Base-by-base conservation (phyloP, 2,329 filamentous ascomycete genomes). In the Aspergillus candidus region DNA sequence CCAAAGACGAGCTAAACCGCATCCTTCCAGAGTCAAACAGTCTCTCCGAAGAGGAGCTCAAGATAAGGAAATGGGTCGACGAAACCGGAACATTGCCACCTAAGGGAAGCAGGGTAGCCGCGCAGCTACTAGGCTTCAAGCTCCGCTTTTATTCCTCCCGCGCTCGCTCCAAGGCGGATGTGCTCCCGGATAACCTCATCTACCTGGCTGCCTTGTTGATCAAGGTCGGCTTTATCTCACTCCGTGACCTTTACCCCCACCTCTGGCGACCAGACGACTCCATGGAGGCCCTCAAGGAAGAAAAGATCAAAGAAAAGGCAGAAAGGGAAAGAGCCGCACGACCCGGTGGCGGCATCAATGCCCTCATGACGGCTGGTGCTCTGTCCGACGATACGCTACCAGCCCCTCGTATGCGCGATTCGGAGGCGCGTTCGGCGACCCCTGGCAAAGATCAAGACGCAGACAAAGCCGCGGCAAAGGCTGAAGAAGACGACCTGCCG, bases 121-220 rank as follows among this genome's bases (percentile, higher is more conserved):
- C 94, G 27, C 93, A 97, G 63, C 77, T 98, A 3, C 81, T 98
- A 11, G 93, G 93, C 4, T 98, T 98, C 76, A 98, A 98, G 68
- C 78, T 98, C 40, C 86, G 88, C 11, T 98, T 95, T 66, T 98
- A 98, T 61, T 86, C 88, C 33, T 94, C 88, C 0, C 74, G 83
- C 22, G 82, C 85, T 31, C 80, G 91, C 44, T 81, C 87, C 47
- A 77, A 82, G 42, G 73, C 78, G 1, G 93, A 97, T 58, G 76
- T 83, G 3, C 75, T 97, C 2, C 93, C 93, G 0, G 87, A 93
- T 32, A 98, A 98, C 56, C 75, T 98, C 3, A 88, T 97, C 27
- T 94, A 93, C 54, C 78, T 98, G 13, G 85, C 90, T 0, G 90
- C 93, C 1, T 77, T 97, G 30, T 78, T 98, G 27, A 90, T 98